phyloP scores from a whole-genome alignment of 768 basidiomycete genomes.

The Psilocybe subaeruginosa region DNA sequence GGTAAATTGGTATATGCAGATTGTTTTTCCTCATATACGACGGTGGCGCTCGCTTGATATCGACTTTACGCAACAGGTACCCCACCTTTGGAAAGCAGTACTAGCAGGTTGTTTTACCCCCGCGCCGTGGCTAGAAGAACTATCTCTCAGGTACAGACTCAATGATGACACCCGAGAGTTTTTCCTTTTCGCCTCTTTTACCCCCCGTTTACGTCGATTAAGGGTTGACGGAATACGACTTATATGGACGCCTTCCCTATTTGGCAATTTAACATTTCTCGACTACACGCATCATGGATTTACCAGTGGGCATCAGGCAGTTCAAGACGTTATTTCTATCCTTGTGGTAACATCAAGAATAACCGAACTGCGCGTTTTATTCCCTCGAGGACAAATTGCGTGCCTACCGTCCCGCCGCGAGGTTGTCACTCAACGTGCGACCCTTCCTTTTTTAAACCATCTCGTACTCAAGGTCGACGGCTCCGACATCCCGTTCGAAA shows the following conservation, averaged over 20 bases:
- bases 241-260: conserved; percentile 64
- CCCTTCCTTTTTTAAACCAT: conserved; percentile 47
- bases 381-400: conserved; percentile 41
- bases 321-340: conserved; percentile 60
- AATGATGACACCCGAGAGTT: conserved; percentile 77
- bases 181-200: conserved; percentile 59
- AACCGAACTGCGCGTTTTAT: conserved; percentile 56
- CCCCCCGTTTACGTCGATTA: conserved; percentile 57
- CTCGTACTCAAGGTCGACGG: conserved; percentile 56
- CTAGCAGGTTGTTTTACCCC: conserved; percentile 54
- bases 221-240: conserved; percentile 69
- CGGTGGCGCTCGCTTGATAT: conserved; percentile 69
- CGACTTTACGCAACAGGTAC: conserved; percentile 54
- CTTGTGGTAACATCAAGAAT: conserved; percentile 56
- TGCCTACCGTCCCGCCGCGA: conserved; percentile 28
- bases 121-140: conserved; percentile 46
- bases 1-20: conserved; percentile 65
- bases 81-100: conserved; percentile 71
- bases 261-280: conserved; percentile 60
- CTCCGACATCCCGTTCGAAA: conserved; percentile 63
- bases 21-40: conserved; percentile 51
- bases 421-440: conserved; percentile 33
- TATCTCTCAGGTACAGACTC: conserved; percentile 58
- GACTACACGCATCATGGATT: conserved; percentile 79
- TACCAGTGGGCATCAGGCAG: conserved; percentile 56